Base-by-base conservation (phyloP, 1,284 basidiomycete genomes). In the Microbotryum lychnidis-dioicae region DNA sequence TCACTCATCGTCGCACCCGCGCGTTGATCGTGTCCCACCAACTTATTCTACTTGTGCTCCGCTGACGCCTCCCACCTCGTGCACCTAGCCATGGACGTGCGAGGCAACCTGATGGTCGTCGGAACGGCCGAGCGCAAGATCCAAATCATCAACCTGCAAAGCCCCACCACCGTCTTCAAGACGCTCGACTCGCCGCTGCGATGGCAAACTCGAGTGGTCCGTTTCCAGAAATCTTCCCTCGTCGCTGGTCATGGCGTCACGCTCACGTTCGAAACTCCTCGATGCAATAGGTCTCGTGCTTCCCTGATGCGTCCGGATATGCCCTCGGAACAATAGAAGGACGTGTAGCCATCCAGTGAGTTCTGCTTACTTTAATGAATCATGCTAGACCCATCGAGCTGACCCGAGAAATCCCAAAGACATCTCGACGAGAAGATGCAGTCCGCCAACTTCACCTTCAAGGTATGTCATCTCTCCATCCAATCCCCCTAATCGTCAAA, bases 321-420 rank as follows among this genome's bases (percentile, higher is more conserved):
- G 91, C 92, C 0, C 82, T 97, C 0, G 94, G 94, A 20, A 93
- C 91, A 6, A 85, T 97, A 14, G 94, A 98, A 76, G 94, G 94
- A 10, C 82, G 94, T 55, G 91, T 97, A 0, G 93, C 90, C 2
- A 92, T 98, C 64, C 94, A 97, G 87, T 96, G 76, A 74, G 89
- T 47, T 51, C 16, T 44, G 8, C 25, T 25, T 33, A 46, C 42
- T 50, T 57, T 23, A 45, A 33, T 50, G 3, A 12, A 10, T 21
- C n/a, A 2, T 18, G 20, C 10, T 25, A 20, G 12, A 18, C 31
- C 6, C 31, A 31, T 31, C 31, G 31, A 20, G 37, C 18, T 8
- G 16, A 21, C 16, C 44, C 27, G 56, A 50, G 54, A 16, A 20
- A 21, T 16, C 9, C 9, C 47, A 52, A 69, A 88, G 87, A 80